Conservation (phyloP, 2,329 filamentous ascomycete species). For the Lachnellula hyalina region DNA sequence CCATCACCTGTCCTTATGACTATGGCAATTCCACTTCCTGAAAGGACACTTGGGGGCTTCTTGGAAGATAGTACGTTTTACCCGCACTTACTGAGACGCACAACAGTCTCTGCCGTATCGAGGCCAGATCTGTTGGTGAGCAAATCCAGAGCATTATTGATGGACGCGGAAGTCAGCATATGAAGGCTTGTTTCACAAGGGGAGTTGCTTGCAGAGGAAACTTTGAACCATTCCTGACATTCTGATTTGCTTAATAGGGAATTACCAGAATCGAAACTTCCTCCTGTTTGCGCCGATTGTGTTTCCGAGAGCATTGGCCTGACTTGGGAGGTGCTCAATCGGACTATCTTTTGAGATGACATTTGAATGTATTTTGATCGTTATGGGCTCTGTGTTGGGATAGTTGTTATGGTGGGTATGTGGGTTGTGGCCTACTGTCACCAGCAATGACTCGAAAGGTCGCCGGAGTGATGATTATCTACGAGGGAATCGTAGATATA, state of each 20-base stretch:
- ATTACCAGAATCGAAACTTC: background rate
- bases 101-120: background rate
- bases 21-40: constrained; percentile 7
- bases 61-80: constrained; percentile 3
- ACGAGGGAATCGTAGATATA: background rate
- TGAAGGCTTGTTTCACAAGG: background rate
- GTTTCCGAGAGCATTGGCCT: background rate
- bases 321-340: background rate
- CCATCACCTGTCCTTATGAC: constrained; percentile 6
- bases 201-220: background rate
- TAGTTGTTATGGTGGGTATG: background rate
- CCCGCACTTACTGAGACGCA: constrained; percentile 4
- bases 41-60: background rate
- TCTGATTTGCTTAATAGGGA: background rate
- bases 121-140: background rate
- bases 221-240: background rate
- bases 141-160: background rate
- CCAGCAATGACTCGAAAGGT: background rate
- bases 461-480: background rate
- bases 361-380: background rate
- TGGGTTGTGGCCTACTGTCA: background rate
- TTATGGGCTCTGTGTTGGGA: background rate
- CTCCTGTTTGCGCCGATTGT: background rate
- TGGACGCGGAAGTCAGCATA: background rate
- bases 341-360: background rate